phyloP scores from a whole-genome alignment of 257 asterid species.

The Solanum virginianum region DNA sequence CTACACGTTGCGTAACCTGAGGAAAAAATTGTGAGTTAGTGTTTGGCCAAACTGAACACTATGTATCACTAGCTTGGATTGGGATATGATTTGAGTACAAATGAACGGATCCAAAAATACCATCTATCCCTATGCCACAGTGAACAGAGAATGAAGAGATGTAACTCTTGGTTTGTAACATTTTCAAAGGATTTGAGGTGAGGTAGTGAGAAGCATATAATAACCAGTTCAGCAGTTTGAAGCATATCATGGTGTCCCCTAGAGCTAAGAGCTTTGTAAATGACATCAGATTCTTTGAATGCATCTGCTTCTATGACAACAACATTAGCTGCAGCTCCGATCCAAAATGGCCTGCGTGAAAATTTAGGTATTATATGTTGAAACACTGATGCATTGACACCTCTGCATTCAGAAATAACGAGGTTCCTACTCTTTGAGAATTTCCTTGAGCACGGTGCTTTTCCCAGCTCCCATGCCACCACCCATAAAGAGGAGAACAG shows the following conservation, averaged over 20 bases:
- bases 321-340: slow-evolving; percentile 50
- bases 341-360: slow-evolving; percentile 75
- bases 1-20: neutral
- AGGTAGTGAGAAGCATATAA: neutral
- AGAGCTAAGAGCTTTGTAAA: slow-evolving; percentile 88
- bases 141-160: neutral
- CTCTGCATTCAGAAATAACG: neutral
- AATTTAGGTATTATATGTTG: neutral
- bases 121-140: neutral
- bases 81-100: neutral
- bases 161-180: neutral
- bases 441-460: slow-evolving; percentile 12
- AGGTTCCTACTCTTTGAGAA: slow-evolving; percentile 11
- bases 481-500: slow-evolving; percentile 13
- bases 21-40: neutral
- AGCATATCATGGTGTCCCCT: slow-evolving; percentile 92
- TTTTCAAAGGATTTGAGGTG: neutral
- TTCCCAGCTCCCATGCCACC: slow-evolving; percentile 18
- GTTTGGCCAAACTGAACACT: neutral
- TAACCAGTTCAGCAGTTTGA: slow-evolving; percentile 91
- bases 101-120: neutral
- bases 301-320: slow-evolving; percentile 95
- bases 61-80: neutral
- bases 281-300: slow-evolving; percentile 88
- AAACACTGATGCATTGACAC: neutral